phyloP scores from a whole-genome alignment of 805 yeast species.

The Barnettozyma botsteinii region DNA sequence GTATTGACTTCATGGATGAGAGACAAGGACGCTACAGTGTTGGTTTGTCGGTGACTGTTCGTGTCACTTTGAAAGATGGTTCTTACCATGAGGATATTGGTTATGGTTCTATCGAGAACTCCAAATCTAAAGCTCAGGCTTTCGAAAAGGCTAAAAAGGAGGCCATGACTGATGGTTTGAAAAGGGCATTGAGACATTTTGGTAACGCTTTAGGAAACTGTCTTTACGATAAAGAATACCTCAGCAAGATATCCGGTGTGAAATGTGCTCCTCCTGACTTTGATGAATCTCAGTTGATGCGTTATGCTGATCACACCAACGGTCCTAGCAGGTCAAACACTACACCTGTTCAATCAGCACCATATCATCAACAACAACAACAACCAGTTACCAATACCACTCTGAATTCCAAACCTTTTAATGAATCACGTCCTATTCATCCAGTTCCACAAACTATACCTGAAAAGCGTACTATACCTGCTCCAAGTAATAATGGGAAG shows the following conservation, averaged over 20 bases:
- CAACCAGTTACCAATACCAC: neutral
- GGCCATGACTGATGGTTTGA: conserved; percentile 78
- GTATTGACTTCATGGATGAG: conserved; percentile 67
- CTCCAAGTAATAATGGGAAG: conserved; percentile 5
- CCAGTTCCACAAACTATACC: conserved; percentile 9
- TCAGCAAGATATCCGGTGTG: conserved; percentile 39
- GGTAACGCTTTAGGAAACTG: conserved; percentile 84
- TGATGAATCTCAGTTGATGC: conserved; percentile 36
- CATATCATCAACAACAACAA: neutral
- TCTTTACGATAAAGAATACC: conserved; percentile 67
- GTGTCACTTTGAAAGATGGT: conserved; percentile 72
- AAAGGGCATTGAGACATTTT: conserved; percentile 71
- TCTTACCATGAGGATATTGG: conserved; percentile 80
- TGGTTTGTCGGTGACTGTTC: conserved; percentile 67
- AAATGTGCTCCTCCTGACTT: conserved; percentile 41
- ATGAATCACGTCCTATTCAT: too few relatives aligned
- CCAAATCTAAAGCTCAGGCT: conserved; percentile 64
- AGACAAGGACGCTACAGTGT: conserved; percentile 51
- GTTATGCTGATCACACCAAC: conserved; percentile 22
- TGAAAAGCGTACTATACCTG: conserved; percentile 12
- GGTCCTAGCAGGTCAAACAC: conserved; percentile 15
- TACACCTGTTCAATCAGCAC: conserved; percentile 7
- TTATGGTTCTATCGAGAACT: conserved; percentile 77
- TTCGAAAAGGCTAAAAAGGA: conserved; percentile 82
- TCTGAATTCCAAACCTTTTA: too few relatives aligned